phyloP scores from a whole-genome alignment of 805 yeast genomes.

The Yarrowia hollandica region DNA sequence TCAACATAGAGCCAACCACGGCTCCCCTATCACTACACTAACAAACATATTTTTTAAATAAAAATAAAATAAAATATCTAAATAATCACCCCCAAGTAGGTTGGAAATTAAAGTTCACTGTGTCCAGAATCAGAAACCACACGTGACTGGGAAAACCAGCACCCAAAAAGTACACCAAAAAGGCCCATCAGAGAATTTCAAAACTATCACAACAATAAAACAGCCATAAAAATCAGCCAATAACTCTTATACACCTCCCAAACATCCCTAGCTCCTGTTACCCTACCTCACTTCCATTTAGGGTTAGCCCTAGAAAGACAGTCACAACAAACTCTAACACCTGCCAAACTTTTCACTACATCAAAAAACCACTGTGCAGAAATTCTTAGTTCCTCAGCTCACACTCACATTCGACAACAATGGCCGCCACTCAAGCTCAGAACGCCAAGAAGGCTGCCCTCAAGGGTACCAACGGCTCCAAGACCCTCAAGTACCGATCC shows the following conservation, averaged over 20 bases:
- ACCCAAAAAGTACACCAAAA: too few species aligned
- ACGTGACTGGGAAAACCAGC: too few species aligned
- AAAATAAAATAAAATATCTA: too few species aligned
- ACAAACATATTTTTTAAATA: too few species aligned
- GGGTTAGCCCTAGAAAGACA: slow-evolving; percentile 20
- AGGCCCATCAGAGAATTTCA: too few species aligned
- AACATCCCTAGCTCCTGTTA: background rate
- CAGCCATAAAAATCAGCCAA: background rate
- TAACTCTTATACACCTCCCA: background rate
- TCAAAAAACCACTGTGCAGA: background rate
- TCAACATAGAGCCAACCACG: too few species aligned
- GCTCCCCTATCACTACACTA: too few species aligned
- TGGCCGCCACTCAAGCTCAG: slow-evolving; percentile 72
- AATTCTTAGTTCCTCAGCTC: slow-evolving; percentile 6
- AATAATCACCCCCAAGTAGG: too few species aligned
- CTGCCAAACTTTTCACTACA: slow-evolving; percentile 23
- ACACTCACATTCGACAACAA: slow-evolving; percentile 32
- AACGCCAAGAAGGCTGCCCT: slow-evolving; percentile 98
- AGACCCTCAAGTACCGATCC: slow-evolving; percentile 91
- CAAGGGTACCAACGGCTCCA: slow-evolving; percentile 92
- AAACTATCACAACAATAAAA: background rate
- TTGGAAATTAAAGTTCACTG: too few species aligned
- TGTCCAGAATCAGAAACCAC: too few species aligned
- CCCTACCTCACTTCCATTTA: background rate
- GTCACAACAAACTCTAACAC: background rate